These are phyloP conservation scores for Aspergillus floridensis DNA, from an alignment of 2,329 filamentous ascomycete genomes.

Conservation along the genomic window DNA sequence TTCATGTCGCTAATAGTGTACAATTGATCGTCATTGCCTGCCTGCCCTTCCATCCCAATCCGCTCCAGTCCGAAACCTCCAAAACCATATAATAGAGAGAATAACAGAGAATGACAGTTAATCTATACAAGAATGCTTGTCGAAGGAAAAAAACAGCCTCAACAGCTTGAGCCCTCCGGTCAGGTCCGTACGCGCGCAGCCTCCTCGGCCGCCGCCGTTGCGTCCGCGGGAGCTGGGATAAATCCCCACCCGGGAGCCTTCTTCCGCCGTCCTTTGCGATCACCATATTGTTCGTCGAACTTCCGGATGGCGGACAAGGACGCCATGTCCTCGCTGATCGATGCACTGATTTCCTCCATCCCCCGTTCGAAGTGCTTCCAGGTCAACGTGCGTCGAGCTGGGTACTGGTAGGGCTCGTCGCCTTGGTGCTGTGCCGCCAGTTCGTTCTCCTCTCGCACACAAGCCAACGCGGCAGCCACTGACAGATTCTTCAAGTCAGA, in stretches of 20 bases:
- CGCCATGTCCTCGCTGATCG: constrained; percentile 90
- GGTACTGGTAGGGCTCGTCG: constrained; percentile 57
- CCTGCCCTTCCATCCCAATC: constrained; percentile 3
- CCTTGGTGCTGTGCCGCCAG: constrained; percentile 36
- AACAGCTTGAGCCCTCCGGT: no score
- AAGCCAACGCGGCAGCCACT: constrained; percentile 50
- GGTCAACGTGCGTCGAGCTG: constrained; percentile 65
- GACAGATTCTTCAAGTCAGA: constrained; percentile 54
- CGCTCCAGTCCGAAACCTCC: constrained; percentile 6
- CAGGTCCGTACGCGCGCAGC: constrained; percentile 43
- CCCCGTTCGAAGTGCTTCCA: constrained; percentile 78
- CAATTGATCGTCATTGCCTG: constrained; percentile 9
- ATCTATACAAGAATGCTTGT: constrained; percentile 9
- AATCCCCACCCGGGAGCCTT: constrained; percentile 57
- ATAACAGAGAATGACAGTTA: neutral
- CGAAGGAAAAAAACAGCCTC: no score
- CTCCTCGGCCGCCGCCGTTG: constrained; percentile 31
- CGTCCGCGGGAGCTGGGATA: constrained; percentile 34
- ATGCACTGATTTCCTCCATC: constrained; percentile 83
- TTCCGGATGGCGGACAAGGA: constrained; percentile 82
- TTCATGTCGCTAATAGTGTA: constrained; percentile 31
- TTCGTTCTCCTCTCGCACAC: constrained; percentile 49
- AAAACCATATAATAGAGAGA: constrained; percentile 1
- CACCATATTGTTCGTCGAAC: constrained; percentile 94
- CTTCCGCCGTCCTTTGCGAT: constrained; percentile 66